Percentiles rank a stretch among this genome's conserved stretches.
Evolutionary conservation across 129 eudicot species (phyloP).

Genomic region (Escallonia herrerae): DNA sequence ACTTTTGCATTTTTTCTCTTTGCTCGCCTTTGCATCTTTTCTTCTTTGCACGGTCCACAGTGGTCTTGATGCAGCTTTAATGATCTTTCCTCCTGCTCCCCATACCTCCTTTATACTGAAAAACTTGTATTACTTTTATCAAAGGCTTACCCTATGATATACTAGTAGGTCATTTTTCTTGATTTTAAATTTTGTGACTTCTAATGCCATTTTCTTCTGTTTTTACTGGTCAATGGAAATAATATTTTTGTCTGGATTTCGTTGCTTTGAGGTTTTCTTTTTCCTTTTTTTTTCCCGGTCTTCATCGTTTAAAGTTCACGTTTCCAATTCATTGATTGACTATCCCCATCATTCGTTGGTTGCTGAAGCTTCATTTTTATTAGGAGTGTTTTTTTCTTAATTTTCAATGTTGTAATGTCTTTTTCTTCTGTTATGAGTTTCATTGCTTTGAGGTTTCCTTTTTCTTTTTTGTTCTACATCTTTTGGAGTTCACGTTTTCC

Average conservation of each 20-base stretch:
- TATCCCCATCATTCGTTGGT: neutral
- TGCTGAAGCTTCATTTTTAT: neutral
- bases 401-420: neutral
- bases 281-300: conserved; percentile 1
- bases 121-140: no score
- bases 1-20: neutral
- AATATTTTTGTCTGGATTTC: neutral
- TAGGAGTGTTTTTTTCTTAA: neutral
- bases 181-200: no score
- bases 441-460: neutral
- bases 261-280: neutral
- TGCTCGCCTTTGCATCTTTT: neutral
- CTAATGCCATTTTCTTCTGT: neutral
- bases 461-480: neutral
- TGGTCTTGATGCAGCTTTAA: conserved; percentile 1
- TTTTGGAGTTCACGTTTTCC: neutral
- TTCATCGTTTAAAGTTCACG: neutral
- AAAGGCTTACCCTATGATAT: no score
- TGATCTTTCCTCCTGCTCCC: neutral
- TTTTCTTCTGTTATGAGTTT: neutral
- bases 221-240: neutral
- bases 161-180: no score
- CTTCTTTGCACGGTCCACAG: neutral
- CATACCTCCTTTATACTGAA: no score
- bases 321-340: neutral